Base-by-base conservation (phyloP, 257 asterid species). In the Paulownia fortunei region DNA sequence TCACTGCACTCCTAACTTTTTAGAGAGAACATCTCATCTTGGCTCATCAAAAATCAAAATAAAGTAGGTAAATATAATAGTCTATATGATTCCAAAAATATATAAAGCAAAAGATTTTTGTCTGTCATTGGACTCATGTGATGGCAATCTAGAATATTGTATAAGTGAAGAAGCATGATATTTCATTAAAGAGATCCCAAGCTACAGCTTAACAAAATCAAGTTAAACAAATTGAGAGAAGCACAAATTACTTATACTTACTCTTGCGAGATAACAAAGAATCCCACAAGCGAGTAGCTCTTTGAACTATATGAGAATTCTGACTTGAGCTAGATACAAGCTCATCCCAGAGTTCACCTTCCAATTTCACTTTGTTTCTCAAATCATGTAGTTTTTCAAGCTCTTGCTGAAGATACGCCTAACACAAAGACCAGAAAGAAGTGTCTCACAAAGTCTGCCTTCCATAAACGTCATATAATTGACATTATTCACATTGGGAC, bases 351-450 rank as follows among this genome's bases (percentile, higher is more conserved):
- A 84, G 89, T 86, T 90, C 99, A 80, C 99, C 99, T 89, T 95
- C 98, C 83, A 92, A 74, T 86, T 93, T 95, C 83, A 95, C 99
- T 86, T 93, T 93, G 83, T 93, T 95, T 83, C 98, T 91, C 89
- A 88, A 76, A 73, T 95, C 98, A 72, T 95, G 97, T 67, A 93
- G 91, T 79, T 92, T 95, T 84, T 95, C 99, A 85, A 95, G 93
- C 87, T 95, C 99, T 90, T 95, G 99, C 86, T 95, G 99, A 85
- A 95, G 84, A 86, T 95, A 95, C 16, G 99, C 98, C 99, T 95
- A 81, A 74, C 44, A 76, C 72, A 80, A 66, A 81, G 76, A 78
- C 79, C 73, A 69, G 52, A 64, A 36, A 74, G 60, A 77, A 55
- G 56, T 63, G 47, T 12, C 44, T 58, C 69, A 55, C 26, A 63